Evolutionary conservation across 2,329 filamentous ascomycete genomes (phyloP).

Genomic region (Dactylonectria macrodidyma): DNA sequence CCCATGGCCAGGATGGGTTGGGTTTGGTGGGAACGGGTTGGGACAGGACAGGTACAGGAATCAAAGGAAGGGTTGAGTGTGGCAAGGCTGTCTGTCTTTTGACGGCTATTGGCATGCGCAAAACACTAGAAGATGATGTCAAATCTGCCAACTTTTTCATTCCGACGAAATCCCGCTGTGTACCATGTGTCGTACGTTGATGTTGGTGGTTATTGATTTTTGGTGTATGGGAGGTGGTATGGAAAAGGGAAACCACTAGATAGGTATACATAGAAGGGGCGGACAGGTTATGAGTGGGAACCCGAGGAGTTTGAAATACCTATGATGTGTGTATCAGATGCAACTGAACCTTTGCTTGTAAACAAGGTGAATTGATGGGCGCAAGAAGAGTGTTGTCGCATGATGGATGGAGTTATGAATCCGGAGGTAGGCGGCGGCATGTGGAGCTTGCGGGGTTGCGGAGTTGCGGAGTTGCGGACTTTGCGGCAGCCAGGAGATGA

Average conservation of each 20-base stretch:
- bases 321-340: neutral
- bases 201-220: neutral
- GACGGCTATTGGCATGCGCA: constrained; percentile 22
- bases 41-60: constrained; percentile 26
- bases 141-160: neutral
- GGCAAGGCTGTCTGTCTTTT: constrained; percentile 19
- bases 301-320: neutral
- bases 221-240: neutral
- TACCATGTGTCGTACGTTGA: neutral
- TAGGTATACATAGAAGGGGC: neutral
- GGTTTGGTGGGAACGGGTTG: constrained; percentile 23
- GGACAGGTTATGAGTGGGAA: neutral
- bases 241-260: neutral
- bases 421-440: constrained; percentile 17
- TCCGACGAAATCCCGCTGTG: neutral
- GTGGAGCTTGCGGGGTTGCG: constrained; percentile 46
- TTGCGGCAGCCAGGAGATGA: constrained; percentile 23
- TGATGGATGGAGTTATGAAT: constrained; percentile 1
- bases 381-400: constrained; percentile 4
- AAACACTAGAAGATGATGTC: constrained; percentile 23
- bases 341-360: no score
- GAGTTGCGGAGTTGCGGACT: constrained; percentile 52
- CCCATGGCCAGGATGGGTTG: constrained; percentile 24
- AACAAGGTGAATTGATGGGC: constrained; percentile 5
- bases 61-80: constrained; percentile 17